phyloP scores from a whole-genome alignment of 2,329 filamentous ascomycete genomes.

The Trichoderma polysporum region DNA sequence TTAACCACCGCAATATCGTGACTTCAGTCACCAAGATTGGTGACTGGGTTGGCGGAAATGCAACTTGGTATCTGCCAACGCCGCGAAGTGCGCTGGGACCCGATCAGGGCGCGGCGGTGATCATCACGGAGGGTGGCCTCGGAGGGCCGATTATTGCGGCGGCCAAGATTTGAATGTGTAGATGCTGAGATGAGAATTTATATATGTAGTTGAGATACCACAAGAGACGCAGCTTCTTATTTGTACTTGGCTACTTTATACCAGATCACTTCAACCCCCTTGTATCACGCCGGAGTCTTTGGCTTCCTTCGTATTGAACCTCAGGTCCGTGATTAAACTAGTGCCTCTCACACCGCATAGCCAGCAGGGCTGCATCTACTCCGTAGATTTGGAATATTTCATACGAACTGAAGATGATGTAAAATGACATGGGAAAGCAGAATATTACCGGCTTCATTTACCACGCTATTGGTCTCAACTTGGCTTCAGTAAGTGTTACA shows the following conservation, averaged over 20 bases:
- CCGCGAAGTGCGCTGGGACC: not conserved
- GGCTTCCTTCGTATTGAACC: not conserved
- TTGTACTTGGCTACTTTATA: conserved; percentile 2
- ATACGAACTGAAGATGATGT: not conserved
- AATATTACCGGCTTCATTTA: not conserved
- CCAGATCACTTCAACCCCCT: not conserved
- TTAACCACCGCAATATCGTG: conserved; percentile 12
- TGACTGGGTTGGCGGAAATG: conserved; percentile 4
- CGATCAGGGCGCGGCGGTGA: conserved; percentile 7
- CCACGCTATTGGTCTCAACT: not conserved
- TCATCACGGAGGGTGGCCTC: conserved; percentile 8
- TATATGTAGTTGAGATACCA: conserved; percentile 11
- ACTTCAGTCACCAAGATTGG: conserved; percentile 12
- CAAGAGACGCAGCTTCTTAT: not conserved
- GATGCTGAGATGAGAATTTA: not conserved
- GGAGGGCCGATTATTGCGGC: conserved; percentile 13
- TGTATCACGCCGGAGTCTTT: not conserved
- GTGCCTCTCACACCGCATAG: not conserved
- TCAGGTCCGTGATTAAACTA: not conserved
- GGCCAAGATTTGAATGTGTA: not conserved
- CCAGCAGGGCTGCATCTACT: not conserved
- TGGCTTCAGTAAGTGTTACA: not conserved
- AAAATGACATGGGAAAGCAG: not conserved
- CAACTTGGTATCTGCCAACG: conserved; percentile 2
- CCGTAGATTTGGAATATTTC: not conserved